Evolutionary conservation across 2,329 filamentous ascomycete genomes (phyloP).

Genomic region (Colletotrichum tabaci): DNA sequence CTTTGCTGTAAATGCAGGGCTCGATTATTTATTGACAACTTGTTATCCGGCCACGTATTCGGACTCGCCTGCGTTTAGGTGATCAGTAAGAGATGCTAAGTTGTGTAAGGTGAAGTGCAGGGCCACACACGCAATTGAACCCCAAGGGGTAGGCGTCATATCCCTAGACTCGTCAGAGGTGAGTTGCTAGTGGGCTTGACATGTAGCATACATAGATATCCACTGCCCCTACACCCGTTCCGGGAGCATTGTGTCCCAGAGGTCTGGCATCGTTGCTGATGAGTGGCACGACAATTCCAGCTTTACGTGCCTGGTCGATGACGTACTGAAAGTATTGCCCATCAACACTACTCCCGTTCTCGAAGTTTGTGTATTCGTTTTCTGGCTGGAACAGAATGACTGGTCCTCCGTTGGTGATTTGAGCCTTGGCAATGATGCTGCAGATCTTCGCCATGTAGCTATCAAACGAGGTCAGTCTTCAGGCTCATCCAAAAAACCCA

Average conservation of each 20-base stretch:
- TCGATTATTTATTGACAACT: slow-evolving; percentile 61
- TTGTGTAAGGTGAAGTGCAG: too few relatives aligned
- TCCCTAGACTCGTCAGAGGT: slow-evolving; percentile 12
- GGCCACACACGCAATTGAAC: slow-evolving; percentile 65
- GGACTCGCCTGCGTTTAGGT: slow-evolving; percentile 60
- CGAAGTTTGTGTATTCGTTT: slow-evolving; percentile 81
- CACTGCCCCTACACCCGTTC: slow-evolving; percentile 61
- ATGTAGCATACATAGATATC: slow-evolving; percentile 58
- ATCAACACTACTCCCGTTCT: slow-evolving; percentile 62
- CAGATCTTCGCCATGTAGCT: slow-evolving; percentile 69
- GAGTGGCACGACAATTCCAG: slow-evolving; percentile 80
- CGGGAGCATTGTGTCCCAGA: slow-evolving; percentile 74
- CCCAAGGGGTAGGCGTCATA: slow-evolving; percentile 76
- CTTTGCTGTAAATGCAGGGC: slow-evolving; percentile 60
- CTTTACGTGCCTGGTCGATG: slow-evolving; percentile 75
- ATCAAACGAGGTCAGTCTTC: background rate
- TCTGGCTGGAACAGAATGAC: slow-evolving; percentile 86
- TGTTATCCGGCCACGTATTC: slow-evolving; percentile 49
- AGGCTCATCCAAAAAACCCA: background rate
- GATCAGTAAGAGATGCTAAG: background rate
- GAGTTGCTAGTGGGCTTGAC: too few relatives aligned
- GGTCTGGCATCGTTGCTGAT: slow-evolving; percentile 81
- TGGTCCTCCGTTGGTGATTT: slow-evolving; percentile 87
- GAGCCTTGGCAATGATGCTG: slow-evolving; percentile 76
- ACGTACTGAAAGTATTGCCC: slow-evolving; percentile 79